These are phyloP conservation scores for Monosporozyma solicola DNA, from an alignment of 805 yeast genomes.

Conservation along the genomic window DNA sequence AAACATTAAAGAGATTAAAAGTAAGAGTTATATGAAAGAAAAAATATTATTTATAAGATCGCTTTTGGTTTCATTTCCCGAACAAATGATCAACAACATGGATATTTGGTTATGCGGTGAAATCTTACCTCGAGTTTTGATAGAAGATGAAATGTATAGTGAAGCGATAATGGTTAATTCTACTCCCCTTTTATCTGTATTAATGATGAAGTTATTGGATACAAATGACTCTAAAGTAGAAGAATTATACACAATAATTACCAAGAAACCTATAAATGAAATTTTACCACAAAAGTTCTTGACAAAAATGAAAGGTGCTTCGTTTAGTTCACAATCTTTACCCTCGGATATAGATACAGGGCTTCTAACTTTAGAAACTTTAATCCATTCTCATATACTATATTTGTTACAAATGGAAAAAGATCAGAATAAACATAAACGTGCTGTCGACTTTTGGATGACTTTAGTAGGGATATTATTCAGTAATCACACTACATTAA, in stretches of 20 bases:
- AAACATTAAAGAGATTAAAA: slow-evolving; percentile 18
- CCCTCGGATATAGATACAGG: neutral
- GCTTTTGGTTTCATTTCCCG: slow-evolving; percentile 17
- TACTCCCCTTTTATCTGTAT: slow-evolving; percentile 16
- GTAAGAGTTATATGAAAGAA: slow-evolving; percentile 21
- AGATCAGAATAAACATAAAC: slow-evolving; percentile 11
- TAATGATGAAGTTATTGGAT: slow-evolving; percentile 17
- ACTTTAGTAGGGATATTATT: slow-evolving; percentile 21
- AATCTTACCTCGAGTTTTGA: slow-evolving; percentile 17
- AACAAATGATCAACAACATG: slow-evolving; percentile 14
- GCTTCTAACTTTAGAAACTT: slow-evolving; percentile 11
- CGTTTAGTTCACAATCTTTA: neutral
- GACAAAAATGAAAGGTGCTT: neutral
- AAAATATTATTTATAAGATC: slow-evolving; percentile 18
- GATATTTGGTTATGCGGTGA: slow-evolving; percentile 23
- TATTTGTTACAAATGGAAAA: slow-evolving; percentile 10
- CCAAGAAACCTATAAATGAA: slow-evolving; percentile 4
- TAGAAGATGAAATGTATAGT: slow-evolving; percentile 13
- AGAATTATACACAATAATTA: slow-evolving; percentile 10
- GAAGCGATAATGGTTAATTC: slow-evolving; percentile 14
- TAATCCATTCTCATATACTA: slow-evolving; percentile 13
- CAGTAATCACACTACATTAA: slow-evolving; percentile 8
- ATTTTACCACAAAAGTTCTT: slow-evolving; percentile 10
- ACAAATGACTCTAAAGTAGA: slow-evolving; percentile 1
- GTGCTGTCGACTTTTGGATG: slow-evolving; percentile 26